A percentile compares a stretch with the other conserved stretches of the same genome.
Conservation (phyloP, 2,329 filamentous ascomycete species). For the Aotearoamyces nothofagi region DNA sequence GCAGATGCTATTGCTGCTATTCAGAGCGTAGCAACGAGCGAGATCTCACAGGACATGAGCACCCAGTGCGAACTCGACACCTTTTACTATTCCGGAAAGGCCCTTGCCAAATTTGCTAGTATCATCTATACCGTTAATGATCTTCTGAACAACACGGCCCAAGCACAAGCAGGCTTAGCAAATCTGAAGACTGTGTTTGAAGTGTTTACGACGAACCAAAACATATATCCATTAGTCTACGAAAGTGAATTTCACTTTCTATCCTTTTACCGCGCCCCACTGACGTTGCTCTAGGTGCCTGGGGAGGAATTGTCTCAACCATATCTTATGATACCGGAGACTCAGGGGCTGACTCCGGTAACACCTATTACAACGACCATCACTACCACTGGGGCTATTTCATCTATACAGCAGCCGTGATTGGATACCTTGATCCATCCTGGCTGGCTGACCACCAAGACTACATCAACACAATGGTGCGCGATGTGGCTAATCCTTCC, state of each 20-base stretch:
- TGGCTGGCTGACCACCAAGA: slow-evolving; percentile 64
- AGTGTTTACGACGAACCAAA: slow-evolving; percentile 50
- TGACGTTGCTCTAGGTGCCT: slow-evolving; percentile 36
- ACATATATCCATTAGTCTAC: slow-evolving; percentile 50
- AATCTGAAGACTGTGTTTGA: slow-evolving; percentile 53
- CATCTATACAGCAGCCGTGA: slow-evolving; percentile 71
- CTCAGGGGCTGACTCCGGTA: slow-evolving; percentile 69
- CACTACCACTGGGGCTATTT: slow-evolving; percentile 80
- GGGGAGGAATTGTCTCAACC: slow-evolving; percentile 70
- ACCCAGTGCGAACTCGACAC: slow-evolving; percentile 62
- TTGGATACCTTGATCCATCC: slow-evolving; percentile 59
- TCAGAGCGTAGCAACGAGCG: slow-evolving; percentile 45
- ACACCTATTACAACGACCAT: slow-evolving; percentile 68
- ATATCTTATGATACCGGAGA: slow-evolving; percentile 58
- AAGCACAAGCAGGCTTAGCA: slow-evolving; percentile 41
- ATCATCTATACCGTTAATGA: slow-evolving; percentile 51
- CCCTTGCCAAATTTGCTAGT: slow-evolving; percentile 60
- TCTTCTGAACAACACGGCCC: slow-evolving; percentile 38
- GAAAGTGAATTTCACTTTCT: slow-evolving; percentile 31
- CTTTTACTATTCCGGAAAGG: slow-evolving; percentile 89
- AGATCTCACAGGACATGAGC: slow-evolving; percentile 64
- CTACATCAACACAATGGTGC: slow-evolving; percentile 71
- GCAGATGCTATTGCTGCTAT: slow-evolving; percentile 43
- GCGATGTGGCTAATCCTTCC: slow-evolving; percentile 69
- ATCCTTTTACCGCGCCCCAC: background rate